phyloP scores from a whole-genome alignment of 2,329 filamentous ascomycete species.

The Bisporella sp. region DNA sequence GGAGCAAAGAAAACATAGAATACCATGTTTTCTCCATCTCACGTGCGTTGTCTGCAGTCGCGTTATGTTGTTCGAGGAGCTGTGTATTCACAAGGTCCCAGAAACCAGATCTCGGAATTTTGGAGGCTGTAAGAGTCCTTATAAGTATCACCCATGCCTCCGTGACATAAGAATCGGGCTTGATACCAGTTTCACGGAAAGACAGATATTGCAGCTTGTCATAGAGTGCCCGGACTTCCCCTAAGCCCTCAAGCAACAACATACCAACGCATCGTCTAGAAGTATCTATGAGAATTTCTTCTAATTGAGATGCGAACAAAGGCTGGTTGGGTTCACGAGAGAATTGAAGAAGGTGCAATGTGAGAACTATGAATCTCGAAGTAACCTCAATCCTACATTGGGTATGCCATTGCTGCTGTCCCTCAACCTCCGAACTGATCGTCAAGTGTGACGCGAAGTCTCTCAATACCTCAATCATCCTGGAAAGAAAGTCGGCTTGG shows the following conservation, averaged over 20 bases:
- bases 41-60: conserved; percentile 34
- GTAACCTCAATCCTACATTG: conserved; percentile 13
- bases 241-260: conserved; percentile 37
- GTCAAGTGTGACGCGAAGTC: conserved; percentile 11
- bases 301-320: conserved; percentile 31
- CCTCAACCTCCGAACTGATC: no score
- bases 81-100: conserved; percentile 50
- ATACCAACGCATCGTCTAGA: conserved; percentile 31
- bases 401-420: neutral
- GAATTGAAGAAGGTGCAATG: conserved; percentile 35
- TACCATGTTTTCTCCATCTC: conserved; percentile 51
- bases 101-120: conserved; percentile 47
- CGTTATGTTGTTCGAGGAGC: conserved; percentile 31
- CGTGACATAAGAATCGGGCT: conserved; percentile 35
- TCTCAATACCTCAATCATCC: conserved; percentile 22
- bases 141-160: conserved; percentile 55
- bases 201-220: conserved; percentile 38
- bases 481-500: conserved; percentile 17
- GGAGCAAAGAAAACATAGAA: conserved; percentile 52
- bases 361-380: conserved; percentile 26
- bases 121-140: conserved; percentile 42
- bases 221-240: conserved; percentile 39
- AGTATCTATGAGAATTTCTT: conserved; percentile 40
- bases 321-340: conserved; percentile 24
- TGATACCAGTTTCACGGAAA: conserved; percentile 45